phyloP scores from a whole-genome alignment of 805 yeast genomes.

The Metschnikowia henanensis region DNA sequence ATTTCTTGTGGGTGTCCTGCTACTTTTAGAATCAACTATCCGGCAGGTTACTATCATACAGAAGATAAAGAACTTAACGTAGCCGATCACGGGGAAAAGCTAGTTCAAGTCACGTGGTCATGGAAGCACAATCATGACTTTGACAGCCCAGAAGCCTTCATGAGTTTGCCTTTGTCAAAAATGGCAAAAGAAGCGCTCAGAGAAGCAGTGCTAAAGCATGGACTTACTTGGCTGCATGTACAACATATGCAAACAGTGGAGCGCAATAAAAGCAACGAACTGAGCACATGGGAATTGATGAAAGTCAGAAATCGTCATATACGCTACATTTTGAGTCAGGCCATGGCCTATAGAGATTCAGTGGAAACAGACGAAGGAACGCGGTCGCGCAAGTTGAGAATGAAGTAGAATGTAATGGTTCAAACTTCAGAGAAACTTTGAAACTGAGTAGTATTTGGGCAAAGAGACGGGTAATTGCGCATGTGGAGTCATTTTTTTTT shows the following conservation, averaged over 20 bases:
- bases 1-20: neutral
- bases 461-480: no score
- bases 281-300: neutral
- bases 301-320: neutral
- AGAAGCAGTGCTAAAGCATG: neutral
- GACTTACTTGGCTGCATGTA: neutral
- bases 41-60: neutral
- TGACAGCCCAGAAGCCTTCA: neutral
- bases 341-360: no score
- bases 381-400: no score
- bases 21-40: neutral
- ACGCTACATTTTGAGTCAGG: neutral
- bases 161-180: neutral
- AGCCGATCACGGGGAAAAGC: neutral
- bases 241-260: neutral
- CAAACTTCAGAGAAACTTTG: no score
- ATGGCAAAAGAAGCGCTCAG: neutral
- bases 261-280: neutral
- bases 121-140: neutral
- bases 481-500: no score
- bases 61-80: neutral
- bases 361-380: no score
- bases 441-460: no score
- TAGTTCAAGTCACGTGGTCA: neutral
- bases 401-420: no score